Evolutionary conservation across 163 green algal species (phyloP), one percentile per base, ranked within the genome.

Genomic region (Coccomyxa subellipsoidea): DNA sequence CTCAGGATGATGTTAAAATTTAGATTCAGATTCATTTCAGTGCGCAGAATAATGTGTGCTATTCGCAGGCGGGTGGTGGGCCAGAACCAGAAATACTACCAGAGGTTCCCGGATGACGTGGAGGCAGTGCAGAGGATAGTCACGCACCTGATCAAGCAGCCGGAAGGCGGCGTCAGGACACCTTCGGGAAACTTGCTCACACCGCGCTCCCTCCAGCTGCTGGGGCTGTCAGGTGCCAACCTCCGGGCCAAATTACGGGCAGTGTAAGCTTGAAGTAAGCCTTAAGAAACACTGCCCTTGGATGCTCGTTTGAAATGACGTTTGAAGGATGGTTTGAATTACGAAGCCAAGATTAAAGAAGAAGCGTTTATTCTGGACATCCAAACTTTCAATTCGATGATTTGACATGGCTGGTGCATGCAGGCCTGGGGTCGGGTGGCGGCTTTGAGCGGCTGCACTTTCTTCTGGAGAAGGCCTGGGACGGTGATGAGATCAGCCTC

Each of bases 401-500:
- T 59, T 59, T 59, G 7, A 36, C 29, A 8, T 73, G 18, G 35
- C 86, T 98, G 76, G 95, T 95, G 0, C 85, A 98, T 4, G 82
- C 71, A 37, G 84, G 84, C 12, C 85, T 98, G 34, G 95, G 94
- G 5, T 91, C 89, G 3, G 89, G 76, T 54, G 90, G 91, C 34
- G 93, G 94, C 40, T 96, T 98, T 89, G 95, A 98, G 84, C 91
- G 94, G 53, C 89, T 98, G 82, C 92, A 98, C 83, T 98, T 93
- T 87, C 69, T 97, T 66, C 81, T 98, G 23, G 95, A 98, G 82
- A 71, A 34, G 34, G 94, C 94, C 38, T 96, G 94, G 72, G 95
- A 98, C 69, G 84, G 47, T 0, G 34, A 54, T 9, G 76, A 94
- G 35, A 81, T 98, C 47, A 96, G 84, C 75, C 88, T 86, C 15